A percentile compares a stretch with the other conserved stretches of the same genome.
Evolutionary conservation across 768 basidiomycete species (phyloP).

Genomic region (Suillus cothurnatus): DNA sequence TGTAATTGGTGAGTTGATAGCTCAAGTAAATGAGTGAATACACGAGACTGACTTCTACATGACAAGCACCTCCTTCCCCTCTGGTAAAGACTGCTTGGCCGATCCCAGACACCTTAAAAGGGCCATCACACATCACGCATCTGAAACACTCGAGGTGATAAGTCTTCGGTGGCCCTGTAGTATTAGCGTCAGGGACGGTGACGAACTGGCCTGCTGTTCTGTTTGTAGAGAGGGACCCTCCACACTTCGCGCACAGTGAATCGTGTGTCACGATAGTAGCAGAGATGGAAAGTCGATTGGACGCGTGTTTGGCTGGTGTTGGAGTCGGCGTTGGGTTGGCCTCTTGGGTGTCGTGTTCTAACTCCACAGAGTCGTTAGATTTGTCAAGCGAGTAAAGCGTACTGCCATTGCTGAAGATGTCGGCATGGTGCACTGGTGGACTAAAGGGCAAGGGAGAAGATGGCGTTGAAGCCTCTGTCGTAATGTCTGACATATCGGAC

Average conservation of each 20-base stretch:
- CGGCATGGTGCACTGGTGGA: constrained; percentile 28
- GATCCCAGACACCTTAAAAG: constrained; percentile 60
- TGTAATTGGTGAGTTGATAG: constrained; percentile 23
- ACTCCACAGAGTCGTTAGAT: constrained; percentile 22
- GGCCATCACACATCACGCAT: constrained; percentile 63
- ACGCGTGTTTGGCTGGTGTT: constrained; percentile 24
- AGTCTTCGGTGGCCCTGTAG: constrained; percentile 47
- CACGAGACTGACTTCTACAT: constrained; percentile 49
- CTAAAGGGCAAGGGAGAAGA: constrained; percentile 51
- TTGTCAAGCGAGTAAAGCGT: constrained; percentile 8
- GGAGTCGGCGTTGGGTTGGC: constrained; percentile 27
- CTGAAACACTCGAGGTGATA: constrained; percentile 81
- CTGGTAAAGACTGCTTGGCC: constrained; percentile 76
- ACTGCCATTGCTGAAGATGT: constrained; percentile 13
- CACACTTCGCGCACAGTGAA: constrained; percentile 63
- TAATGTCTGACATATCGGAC: constrained; percentile 60
- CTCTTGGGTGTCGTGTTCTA: constrained; percentile 5
- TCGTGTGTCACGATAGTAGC: constrained; percentile 39
- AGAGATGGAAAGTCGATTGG: constrained; percentile 28
- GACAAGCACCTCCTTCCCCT: constrained; percentile 65
- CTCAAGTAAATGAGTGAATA: neutral
- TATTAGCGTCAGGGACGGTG: constrained; percentile 59
- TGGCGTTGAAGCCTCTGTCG: constrained; percentile 54
- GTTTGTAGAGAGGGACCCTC: constrained; percentile 55
- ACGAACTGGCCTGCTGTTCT: constrained; percentile 67